phyloP scores from a whole-genome alignment of 2,329 filamentous ascomycete genomes.

The Pseudogymnoascus sp. region DNA sequence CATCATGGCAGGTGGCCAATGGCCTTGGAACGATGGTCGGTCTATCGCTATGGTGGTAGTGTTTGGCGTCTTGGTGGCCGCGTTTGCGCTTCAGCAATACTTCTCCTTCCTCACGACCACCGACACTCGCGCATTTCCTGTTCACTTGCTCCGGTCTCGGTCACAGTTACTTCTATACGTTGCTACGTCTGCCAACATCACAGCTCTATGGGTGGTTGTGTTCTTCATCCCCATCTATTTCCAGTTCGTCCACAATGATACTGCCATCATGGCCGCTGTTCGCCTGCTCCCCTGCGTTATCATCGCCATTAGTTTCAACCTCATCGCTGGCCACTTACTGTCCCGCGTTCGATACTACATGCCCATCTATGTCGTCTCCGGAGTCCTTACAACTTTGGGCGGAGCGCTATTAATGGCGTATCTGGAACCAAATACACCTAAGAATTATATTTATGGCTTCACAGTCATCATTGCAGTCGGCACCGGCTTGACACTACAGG shows the following conservation, averaged over 20 bases:
- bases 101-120: constrained; percentile 38
- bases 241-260: constrained; percentile 35
- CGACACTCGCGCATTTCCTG: constrained; percentile 38
- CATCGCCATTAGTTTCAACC: constrained; percentile 32
- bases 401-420: neutral
- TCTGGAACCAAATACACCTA: neutral
- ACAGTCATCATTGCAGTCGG: constrained; percentile 29
- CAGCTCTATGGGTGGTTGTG: constrained; percentile 31
- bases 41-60: constrained; percentile 42
- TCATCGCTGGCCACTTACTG: constrained; percentile 33
- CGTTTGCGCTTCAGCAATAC: constrained; percentile 41
- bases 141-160: constrained; percentile 34
- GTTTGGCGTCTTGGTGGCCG: constrained; percentile 36
- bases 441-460: neutral
- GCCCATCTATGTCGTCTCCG: neutral
- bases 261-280: constrained; percentile 30
- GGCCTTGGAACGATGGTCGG: constrained; percentile 38
- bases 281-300: constrained; percentile 34
- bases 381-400: neutral
- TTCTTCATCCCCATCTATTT: constrained; percentile 43
- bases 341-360: constrained; percentile 28
- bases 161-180: constrained; percentile 38
- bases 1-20: constrained; percentile 43
- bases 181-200: constrained; percentile 27
- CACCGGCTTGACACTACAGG: constrained; percentile 27